A percentile compares a stretch with the other conserved stretches of the same genome.
phyloP scores from a whole-genome alignment of 2,329 filamentous ascomycete species.

The Penicillium verrucosum region DNA sequence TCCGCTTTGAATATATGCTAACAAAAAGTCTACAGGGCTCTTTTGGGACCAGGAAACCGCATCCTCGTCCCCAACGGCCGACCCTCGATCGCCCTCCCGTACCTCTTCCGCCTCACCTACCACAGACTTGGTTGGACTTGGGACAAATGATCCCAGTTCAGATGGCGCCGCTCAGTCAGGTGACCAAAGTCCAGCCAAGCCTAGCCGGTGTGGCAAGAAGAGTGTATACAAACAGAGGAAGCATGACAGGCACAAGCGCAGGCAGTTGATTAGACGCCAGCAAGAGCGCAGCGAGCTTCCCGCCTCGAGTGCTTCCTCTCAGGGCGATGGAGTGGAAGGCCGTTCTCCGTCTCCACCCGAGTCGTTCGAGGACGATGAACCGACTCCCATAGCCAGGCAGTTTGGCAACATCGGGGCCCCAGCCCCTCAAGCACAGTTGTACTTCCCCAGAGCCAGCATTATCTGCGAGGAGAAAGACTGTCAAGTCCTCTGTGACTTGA shows the following conservation, averaged over 20 bases:
- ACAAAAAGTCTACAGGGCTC: background rate
- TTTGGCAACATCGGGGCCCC: background rate
- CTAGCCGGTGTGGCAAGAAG: background rate
- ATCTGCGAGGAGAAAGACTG: constrained; percentile 29
- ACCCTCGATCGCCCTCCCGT: background rate
- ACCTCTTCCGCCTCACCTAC: background rate
- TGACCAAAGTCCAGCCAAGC: background rate
- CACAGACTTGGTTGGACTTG: background rate
- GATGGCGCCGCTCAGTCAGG: background rate
- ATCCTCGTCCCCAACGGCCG: background rate
- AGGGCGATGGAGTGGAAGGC: background rate
- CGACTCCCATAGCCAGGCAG: constrained; percentile 1
- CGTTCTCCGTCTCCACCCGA: background rate
- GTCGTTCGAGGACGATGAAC: background rate
- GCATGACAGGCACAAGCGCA: background rate
- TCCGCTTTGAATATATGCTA: background rate
- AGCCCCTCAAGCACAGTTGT: background rate
- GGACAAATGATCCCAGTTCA: background rate
- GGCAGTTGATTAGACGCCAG: background rate
- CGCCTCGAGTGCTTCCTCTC: background rate
- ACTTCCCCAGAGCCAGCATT: background rate
- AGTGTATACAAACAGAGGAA: background rate
- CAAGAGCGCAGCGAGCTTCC: background rate
- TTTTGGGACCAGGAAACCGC: background rate
- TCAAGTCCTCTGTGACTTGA: constrained; percentile 29